A percentile compares a stretch with the other conserved stretches of the same genome.
Conservation (phyloP, 2,329 filamentous ascomycete species). For the Trichoderma aggressivum region DNA sequence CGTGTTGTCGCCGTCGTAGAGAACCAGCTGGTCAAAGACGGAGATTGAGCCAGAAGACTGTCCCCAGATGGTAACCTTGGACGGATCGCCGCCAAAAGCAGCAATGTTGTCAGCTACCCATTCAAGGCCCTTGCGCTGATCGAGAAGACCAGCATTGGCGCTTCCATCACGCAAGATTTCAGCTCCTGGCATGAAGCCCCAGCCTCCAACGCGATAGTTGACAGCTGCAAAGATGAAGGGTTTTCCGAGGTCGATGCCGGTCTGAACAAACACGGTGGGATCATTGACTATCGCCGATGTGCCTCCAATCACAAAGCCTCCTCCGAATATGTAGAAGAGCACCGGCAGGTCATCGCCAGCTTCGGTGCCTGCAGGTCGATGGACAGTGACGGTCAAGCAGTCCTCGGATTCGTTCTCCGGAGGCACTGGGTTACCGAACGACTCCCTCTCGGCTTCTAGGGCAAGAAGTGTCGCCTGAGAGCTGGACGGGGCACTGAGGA, state of each 20-base stretch:
- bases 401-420: conserved; percentile 44
- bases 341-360: conserved; percentile 59
- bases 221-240: conserved; percentile 72
- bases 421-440: not conserved
- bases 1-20: conserved; percentile 68
- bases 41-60: conserved; percentile 70
- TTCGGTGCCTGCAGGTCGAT: conserved; percentile 55
- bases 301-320: conserved; percentile 53
- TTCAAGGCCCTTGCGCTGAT: conserved; percentile 68
- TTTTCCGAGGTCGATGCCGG: conserved; percentile 5
- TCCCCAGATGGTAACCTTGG: conserved; percentile 45
- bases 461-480: not conserved
- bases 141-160: conserved; percentile 67
- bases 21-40: conserved; percentile 69
- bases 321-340: conserved; percentile 68
- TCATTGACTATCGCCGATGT: conserved; percentile 33
- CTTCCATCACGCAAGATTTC: conserved; percentile 65
- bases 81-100: not conserved
- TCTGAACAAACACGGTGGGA: not conserved
- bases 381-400: conserved; percentile 59
- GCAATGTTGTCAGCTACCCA: conserved; percentile 77
- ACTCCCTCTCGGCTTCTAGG: not conserved
- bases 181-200: conserved; percentile 65
- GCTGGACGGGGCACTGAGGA: not conserved
- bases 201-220: conserved; percentile 73